These are phyloP conservation scores for Diutina pseudorugosa DNA, from an alignment of 1,139 yeast species.

Conservation along the genomic window DNA sequence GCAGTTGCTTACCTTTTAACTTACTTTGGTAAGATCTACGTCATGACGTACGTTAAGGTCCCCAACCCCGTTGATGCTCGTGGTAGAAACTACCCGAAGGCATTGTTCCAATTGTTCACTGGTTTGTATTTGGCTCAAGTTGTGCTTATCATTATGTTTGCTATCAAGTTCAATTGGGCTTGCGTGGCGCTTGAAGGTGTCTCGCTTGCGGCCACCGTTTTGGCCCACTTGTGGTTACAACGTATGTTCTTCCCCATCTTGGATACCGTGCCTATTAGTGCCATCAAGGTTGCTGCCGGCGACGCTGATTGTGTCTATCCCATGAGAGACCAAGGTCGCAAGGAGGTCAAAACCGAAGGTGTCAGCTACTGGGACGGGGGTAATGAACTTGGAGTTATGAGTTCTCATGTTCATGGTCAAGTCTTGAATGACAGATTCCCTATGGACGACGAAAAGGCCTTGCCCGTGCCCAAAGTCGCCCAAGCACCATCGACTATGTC, in stretches of 20 bases:
- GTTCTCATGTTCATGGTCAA: constrained; percentile 7
- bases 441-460: background rate
- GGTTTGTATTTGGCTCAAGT: constrained; percentile 58
- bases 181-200: constrained; percentile 54
- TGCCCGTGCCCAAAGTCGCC: background rate
- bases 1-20: constrained; percentile 31
- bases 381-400: constrained; percentile 20
- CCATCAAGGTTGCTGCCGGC: constrained; percentile 48
- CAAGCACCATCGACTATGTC: background rate
- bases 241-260: constrained; percentile 46
- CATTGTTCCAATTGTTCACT: constrained; percentile 52
- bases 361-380: constrained; percentile 37
- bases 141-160: constrained; percentile 54
- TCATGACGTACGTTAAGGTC: constrained; percentile 41
- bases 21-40: constrained; percentile 52
- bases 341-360: constrained; percentile 46
- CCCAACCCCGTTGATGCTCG: constrained; percentile 43
- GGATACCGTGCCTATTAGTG: constrained; percentile 66
- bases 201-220: constrained; percentile 36
- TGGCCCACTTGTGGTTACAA: constrained; percentile 44
- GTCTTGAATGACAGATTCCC: background rate
- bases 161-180: constrained; percentile 63
- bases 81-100: constrained; percentile 57
- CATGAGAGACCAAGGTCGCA: constrained; percentile 47
- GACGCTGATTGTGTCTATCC: constrained; percentile 38